These are phyloP conservation scores for Clitopilus hobsonii DNA, from an alignment of 768 basidiomycete genomes.

Conservation along the genomic window DNA sequence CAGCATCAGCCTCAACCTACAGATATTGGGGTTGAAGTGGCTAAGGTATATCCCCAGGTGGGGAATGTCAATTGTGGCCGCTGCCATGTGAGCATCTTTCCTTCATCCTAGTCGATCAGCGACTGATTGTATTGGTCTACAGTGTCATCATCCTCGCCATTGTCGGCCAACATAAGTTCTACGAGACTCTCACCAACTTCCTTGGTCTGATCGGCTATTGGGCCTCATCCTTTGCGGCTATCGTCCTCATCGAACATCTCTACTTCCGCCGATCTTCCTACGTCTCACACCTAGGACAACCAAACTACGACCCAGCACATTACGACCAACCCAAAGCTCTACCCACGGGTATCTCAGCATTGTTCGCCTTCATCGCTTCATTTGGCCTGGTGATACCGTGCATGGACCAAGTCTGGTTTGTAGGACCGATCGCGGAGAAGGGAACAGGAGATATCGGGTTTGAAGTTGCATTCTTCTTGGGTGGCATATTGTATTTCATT, in stretches of 20 bases:
- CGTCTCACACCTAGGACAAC: too few relatives aligned
- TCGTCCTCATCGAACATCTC: conserved; percentile 67
- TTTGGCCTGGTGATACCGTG: neutral
- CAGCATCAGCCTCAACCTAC: conserved; percentile 69
- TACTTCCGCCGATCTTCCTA: too few relatives aligned
- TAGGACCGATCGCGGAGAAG: neutral
- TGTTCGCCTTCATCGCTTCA: neutral
- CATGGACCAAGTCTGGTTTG: neutral
- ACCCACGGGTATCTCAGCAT: neutral
- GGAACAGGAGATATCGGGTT: neutral
- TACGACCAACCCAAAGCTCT: neutral
- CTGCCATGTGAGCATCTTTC: conserved; percentile 52
- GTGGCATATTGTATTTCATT: neutral
- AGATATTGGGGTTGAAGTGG: conserved; percentile 60
- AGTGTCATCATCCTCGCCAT: conserved; percentile 75
- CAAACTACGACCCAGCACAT: neutral
- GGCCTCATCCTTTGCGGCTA: conserved; percentile 55
- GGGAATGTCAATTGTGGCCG: conserved; percentile 67
- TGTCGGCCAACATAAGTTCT: conserved; percentile 70
- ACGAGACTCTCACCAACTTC: conserved; percentile 67
- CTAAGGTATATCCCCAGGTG: conserved; percentile 66
- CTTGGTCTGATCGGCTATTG: conserved; percentile 71
- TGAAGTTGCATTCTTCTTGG: neutral
- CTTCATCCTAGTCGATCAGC: neutral
- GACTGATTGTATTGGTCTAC: neutral